Percentiles rank a stretch among this genome's conserved stretches.
Evolutionary conservation across 2,329 filamentous ascomycete species (phyloP).

Genomic region (Cordyceps fumosorosea): DNA sequence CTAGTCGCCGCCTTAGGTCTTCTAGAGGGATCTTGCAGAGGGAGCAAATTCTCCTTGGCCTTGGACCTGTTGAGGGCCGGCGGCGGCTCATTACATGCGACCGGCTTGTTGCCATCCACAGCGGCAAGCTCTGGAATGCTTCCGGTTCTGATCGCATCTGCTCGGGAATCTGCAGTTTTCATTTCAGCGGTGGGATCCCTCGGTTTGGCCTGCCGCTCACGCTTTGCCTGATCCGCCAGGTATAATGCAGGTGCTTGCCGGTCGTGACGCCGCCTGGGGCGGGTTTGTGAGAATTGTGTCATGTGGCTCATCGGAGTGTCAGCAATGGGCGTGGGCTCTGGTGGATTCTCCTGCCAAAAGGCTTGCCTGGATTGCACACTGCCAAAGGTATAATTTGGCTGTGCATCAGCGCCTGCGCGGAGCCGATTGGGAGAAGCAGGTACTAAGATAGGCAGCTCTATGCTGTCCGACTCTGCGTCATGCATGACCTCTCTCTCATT

Average conservation of each 20-base stretch:
- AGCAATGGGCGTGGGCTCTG: constrained; percentile 3
- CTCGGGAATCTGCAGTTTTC: not conserved
- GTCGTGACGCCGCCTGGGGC: not conserved
- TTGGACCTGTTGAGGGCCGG: not conserved
- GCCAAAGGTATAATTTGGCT: not conserved
- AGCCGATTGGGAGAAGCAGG: not conserved
- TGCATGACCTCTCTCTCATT: not conserved
- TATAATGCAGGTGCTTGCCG: not conserved
- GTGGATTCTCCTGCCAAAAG: not conserved
- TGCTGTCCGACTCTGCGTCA: not conserved
- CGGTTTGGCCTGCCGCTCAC: too few relatives aligned
- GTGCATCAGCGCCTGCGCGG: not conserved
- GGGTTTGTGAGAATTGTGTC: not conserved
- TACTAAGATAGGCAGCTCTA: not conserved
- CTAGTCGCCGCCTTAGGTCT: constrained; percentile 1
- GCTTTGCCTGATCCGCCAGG: not conserved
- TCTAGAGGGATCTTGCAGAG: constrained; percentile 1
- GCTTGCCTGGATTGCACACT: not conserved
- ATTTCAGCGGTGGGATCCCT: not conserved
- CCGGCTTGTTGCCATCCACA: not conserved
- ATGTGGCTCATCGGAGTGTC: constrained; percentile 10
- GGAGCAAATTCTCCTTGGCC: not conserved
- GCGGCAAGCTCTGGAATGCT: not conserved
- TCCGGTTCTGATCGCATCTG: not conserved
- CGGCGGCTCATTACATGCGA: not conserved